phyloP scores from a whole-genome alignment of 306 rosid genomes.

The Rosa persica region DNA sequence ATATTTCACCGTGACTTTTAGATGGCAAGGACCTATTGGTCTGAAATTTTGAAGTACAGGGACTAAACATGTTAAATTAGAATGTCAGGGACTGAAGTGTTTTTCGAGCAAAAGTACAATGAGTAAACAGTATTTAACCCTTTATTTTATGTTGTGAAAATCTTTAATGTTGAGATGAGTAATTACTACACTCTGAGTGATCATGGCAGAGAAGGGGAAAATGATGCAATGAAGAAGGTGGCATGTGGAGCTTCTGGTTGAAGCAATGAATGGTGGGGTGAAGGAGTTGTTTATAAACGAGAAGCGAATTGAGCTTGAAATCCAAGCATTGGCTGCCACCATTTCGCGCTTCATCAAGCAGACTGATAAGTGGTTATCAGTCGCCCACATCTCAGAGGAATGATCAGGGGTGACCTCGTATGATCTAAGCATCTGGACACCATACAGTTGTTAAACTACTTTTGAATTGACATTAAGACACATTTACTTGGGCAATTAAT shows the following conservation, averaged over 20 bases:
- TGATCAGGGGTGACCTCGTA: constrained; percentile 58
- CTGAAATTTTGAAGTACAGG: too few relatives aligned
- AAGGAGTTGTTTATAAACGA: constrained; percentile 55
- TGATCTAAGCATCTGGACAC: constrained; percentile 24
- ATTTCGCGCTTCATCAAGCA: constrained; percentile 59
- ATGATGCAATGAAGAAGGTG: constrained; percentile 51
- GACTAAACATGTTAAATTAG: too few relatives aligned
- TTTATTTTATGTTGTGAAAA: not conserved
- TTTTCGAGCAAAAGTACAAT: too few relatives aligned
- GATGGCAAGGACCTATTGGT: too few relatives aligned
- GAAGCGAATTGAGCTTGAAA: constrained; percentile 71
- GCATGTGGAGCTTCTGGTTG: constrained; percentile 61
- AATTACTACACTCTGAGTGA: not conserved
- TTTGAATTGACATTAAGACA: constrained; percentile 32
- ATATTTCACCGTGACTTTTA: too few relatives aligned
- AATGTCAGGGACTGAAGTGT: too few relatives aligned
- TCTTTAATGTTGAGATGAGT: not conserved
- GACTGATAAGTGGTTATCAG: constrained; percentile 76
- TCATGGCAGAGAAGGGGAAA: constrained; percentile 59
- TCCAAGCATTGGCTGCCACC: constrained; percentile 49
- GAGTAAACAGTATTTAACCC: too few relatives aligned
- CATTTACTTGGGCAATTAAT: constrained; percentile 69
- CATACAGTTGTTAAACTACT: constrained; percentile 20
- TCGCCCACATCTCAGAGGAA: constrained; percentile 78
- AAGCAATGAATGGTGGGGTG: constrained; percentile 66